phyloP scores from a whole-genome alignment of 176 grass and related monocot genomes.

The Microstegium vimineum region DNA sequence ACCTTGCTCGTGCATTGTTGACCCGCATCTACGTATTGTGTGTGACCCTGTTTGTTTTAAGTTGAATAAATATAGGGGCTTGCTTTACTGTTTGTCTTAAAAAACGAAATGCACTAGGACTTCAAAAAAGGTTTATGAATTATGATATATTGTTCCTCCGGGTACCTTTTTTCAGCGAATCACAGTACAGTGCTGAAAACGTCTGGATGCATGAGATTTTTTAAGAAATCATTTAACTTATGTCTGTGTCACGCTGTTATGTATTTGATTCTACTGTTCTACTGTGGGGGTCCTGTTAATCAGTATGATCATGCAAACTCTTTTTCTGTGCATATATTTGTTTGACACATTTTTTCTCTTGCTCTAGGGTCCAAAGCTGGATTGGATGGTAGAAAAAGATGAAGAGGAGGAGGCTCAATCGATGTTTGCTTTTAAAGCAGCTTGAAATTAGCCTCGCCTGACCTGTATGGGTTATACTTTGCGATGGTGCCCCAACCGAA shows the following conservation, averaged over 20 bases:
- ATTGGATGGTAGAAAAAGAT: conserved; percentile 72
- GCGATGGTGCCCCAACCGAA: background rate
- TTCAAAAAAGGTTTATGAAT: background rate
- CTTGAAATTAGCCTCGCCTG: conserved; percentile 11
- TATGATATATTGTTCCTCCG: background rate
- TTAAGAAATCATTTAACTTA: background rate
- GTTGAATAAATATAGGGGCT: background rate
- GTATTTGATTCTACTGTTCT: background rate
- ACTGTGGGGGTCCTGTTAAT: background rate
- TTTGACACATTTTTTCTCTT: background rate
- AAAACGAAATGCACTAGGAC: background rate
- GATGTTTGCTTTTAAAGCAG: conserved; percentile 20
- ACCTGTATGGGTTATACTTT: background rate
- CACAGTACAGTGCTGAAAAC: background rate
- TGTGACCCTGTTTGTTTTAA: background rate
- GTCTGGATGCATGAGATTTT: background rate
- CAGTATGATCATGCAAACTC: background rate
- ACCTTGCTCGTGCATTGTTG: background rate
- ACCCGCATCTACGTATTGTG: background rate
- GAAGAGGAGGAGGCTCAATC: conserved; percentile 20
- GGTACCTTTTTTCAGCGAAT: background rate
- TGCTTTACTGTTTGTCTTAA: background rate
- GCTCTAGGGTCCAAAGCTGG: conserved; percentile 68
- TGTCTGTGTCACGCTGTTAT: background rate
- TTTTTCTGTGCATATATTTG: background rate